Evolutionary conservation across 176 grass and related monocot species (phyloP).

Genomic region (Oryza punctata): DNA sequence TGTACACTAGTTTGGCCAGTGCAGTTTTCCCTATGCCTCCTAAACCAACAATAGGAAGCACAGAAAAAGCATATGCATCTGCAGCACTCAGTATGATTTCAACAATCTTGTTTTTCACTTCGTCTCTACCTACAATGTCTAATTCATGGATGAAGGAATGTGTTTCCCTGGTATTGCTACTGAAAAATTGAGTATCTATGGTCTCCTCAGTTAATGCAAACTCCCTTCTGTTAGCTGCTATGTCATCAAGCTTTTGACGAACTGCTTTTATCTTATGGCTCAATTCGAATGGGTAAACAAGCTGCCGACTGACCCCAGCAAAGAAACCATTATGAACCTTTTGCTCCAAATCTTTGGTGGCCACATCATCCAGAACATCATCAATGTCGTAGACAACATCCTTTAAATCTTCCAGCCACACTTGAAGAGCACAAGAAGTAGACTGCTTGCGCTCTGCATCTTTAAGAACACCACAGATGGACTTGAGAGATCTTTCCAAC

Average conservation of each 20-base stretch:
- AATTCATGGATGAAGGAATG: not conserved
- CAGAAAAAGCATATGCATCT: not conserved
- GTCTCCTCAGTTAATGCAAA: not conserved
- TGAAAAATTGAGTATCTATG: not conserved
- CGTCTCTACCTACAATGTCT: not conserved
- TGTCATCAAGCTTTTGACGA: not conserved
- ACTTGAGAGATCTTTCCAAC: not conserved
- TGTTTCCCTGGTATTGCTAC: not conserved
- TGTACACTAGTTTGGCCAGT: not conserved
- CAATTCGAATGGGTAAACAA: not conserved
- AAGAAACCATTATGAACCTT: not conserved
- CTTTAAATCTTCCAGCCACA: not conserved
- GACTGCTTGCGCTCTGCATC: not conserved
- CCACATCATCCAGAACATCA: not conserved
- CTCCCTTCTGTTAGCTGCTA: not conserved
- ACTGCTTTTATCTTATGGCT: not conserved
- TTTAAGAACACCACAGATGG: not conserved
- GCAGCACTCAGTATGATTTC: not conserved
- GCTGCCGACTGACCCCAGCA: too few relatives aligned
- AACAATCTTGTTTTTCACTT: not conserved
- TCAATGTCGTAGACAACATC: not conserved
- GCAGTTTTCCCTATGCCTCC: slow-evolving; percentile 12
- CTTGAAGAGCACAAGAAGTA: not conserved
- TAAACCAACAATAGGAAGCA: slow-evolving; percentile 12
- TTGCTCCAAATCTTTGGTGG: not conserved